Evolutionary conservation across 2,329 filamentous ascomycete species (phyloP).

Genomic region (Daldinia eschscholtzii): DNA sequence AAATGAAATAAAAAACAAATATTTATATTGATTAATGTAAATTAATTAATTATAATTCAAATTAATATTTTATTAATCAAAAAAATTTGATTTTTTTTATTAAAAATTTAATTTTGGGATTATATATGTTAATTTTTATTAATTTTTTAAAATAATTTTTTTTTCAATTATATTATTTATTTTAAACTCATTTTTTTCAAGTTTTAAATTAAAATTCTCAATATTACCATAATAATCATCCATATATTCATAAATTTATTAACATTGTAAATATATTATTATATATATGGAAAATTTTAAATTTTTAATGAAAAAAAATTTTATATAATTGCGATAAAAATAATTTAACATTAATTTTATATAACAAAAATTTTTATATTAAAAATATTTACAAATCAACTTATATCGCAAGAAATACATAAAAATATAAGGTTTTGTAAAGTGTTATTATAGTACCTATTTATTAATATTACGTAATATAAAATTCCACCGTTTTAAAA

Average conservation of each 20-base stretch:
- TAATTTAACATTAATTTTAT: constrained; percentile 3
- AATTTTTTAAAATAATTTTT: too few species aligned
- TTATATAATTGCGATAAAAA: constrained; percentile 5
- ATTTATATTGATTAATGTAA: constrained; percentile 3
- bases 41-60: constrained; percentile 7
- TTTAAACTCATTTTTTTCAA: not conserved
- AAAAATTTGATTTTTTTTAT: not conserved
- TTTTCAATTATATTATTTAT: not conserved
- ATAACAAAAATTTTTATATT: not conserved
- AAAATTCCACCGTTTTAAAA: not conserved
- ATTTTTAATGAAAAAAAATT: not conserved
- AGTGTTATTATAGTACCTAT: not conserved
- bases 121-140: too few species aligned
- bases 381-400: not conserved
- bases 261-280: constrained; percentile 5
- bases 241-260: not conserved
- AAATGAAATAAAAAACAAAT: not conserved
- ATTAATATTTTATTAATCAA: not conserved
- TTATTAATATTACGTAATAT: not conserved
- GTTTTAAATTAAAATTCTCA: not conserved
- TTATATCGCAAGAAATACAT: not conserved
- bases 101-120: too few species aligned
- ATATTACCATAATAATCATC: constrained; percentile 4
- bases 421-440: not conserved
- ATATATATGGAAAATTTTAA: not conserved